phyloP scores from a whole-genome alignment of 2,329 filamentous ascomycete genomes.

The Pezicula radicicola region DNA sequence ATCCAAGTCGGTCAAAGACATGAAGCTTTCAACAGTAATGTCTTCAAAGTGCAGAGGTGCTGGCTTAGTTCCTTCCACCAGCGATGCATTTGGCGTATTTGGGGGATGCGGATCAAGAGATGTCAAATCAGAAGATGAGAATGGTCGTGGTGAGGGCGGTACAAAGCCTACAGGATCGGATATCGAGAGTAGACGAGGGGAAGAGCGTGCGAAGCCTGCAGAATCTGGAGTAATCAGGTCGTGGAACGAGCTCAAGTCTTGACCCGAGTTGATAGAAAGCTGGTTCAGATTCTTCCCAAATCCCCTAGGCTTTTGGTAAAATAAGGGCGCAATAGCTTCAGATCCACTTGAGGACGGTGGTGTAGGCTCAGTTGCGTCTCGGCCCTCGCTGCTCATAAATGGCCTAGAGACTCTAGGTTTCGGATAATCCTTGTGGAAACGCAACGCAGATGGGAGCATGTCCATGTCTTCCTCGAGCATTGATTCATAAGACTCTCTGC shows the following conservation, averaged over 20 bases:
- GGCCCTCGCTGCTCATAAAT: neutral
- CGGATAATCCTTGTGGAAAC: neutral
- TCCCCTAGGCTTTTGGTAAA: neutral
- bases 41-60: slow-evolving; percentile 43
- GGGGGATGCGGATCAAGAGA: slow-evolving; percentile 10
- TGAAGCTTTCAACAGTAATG: slow-evolving; percentile 19
- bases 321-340: neutral
- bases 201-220: neutral
- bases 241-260: neutral
- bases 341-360: slow-evolving; percentile 6
- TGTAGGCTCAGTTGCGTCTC: slow-evolving; percentile 1
- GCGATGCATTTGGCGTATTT: slow-evolving; percentile 5
- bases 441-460: neutral
- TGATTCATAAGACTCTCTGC: neutral
- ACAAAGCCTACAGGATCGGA: slow-evolving; percentile 13
- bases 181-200: slow-evolving; percentile 12
- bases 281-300: neutral
- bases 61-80: slow-evolving; percentile 18
- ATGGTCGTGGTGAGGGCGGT: slow-evolving; percentile 8
- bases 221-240: slow-evolving; percentile 33
- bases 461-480: neutral
- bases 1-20: slow-evolving; percentile 6
- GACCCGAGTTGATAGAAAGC: neutral
- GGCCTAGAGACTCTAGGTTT: neutral
- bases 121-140: slow-evolving; percentile 17